Conservation (phyloP, 2,329 filamentous ascomycete species). For the Pseudogymnoascus sp. region DNA sequence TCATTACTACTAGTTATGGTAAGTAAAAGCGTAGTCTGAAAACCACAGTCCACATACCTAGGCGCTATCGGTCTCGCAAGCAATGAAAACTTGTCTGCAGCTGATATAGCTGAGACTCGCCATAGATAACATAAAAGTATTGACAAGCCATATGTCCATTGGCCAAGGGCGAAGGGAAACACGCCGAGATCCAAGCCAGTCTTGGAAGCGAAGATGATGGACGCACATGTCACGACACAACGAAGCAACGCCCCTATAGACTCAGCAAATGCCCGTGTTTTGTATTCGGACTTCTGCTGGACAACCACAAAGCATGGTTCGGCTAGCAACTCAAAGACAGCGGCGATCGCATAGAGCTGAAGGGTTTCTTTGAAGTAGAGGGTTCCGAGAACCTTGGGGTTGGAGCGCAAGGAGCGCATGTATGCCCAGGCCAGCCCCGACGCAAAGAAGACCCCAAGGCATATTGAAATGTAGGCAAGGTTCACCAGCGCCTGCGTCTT, state of each 20-base stretch:
- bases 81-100: slow-evolving; percentile 59
- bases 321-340: slow-evolving; percentile 66
- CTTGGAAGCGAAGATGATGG: slow-evolving; percentile 56
- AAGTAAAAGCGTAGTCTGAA: slow-evolving; percentile 7
- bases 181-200: slow-evolving; percentile 55
- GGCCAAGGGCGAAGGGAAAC: slow-evolving; percentile 81
- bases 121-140: slow-evolving; percentile 63
- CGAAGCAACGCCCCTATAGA: slow-evolving; percentile 70
- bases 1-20: slow-evolving; percentile 12
- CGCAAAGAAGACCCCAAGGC: slow-evolving; percentile 59
- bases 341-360: slow-evolving; percentile 47
- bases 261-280: slow-evolving; percentile 73
- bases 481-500: slow-evolving; percentile 74
- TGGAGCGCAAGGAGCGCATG: slow-evolving; percentile 42
- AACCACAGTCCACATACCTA: slow-evolving; percentile 16
- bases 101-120: slow-evolving; percentile 50
- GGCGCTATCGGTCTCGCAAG: slow-evolving; percentile 38
- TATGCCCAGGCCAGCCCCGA: slow-evolving; percentile 61
- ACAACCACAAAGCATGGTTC: slow-evolving; percentile 87
- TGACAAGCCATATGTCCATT: slow-evolving; percentile 64
- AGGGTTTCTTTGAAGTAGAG: slow-evolving; percentile 54
- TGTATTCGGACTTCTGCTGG: slow-evolving; percentile 73
- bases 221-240: slow-evolving; percentile 65
- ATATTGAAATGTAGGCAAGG: slow-evolving; percentile 70
- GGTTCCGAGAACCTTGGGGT: slow-evolving; percentile 42